phyloP scores from a whole-genome alignment of 2,329 filamentous ascomycete species.

The Microdochium paspali region DNA sequence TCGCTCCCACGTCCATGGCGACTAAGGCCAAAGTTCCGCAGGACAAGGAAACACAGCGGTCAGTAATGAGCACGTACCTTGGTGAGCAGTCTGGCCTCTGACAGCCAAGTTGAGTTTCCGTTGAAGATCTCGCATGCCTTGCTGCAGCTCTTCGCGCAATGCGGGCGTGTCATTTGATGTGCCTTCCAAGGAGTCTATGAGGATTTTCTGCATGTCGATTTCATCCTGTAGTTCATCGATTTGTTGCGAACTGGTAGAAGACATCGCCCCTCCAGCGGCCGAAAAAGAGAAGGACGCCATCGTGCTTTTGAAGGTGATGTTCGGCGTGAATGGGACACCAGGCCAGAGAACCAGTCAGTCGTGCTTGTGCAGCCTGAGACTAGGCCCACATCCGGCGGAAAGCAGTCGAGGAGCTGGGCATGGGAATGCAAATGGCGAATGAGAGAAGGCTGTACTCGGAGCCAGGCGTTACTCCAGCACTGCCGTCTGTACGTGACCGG shows the following conservation, averaged over 20 bases:
- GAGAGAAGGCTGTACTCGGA: background rate
- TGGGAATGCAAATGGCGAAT: background rate
- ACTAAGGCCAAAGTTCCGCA: no score
- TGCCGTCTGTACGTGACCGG: background rate
- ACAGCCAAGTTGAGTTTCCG: conserved; percentile 15
- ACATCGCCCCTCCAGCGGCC: background rate
- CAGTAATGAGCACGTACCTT: background rate
- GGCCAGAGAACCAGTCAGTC: background rate
- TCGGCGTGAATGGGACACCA: background rate
- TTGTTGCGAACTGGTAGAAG: background rate
- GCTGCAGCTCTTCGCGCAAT: conserved; percentile 6
- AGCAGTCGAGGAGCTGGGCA: background rate
- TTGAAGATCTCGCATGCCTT: conserved; percentile 22
- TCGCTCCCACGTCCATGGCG: background rate
- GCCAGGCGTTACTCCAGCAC: background rate
- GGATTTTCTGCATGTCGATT: conserved; percentile 29
- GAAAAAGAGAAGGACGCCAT: background rate
- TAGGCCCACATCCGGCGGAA: background rate
- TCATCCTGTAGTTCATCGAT: conserved; percentile 26
- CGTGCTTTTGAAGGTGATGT: background rate
- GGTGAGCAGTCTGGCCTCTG: background rate
- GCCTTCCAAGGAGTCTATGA: conserved; percentile 31
- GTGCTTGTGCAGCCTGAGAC: background rate
- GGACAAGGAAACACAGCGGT: no score
- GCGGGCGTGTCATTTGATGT: conserved; percentile 8